These are phyloP conservation scores for Iberis pinnata DNA, from an alignment of 345 rosid genomes.

Conservation along the genomic window DNA sequence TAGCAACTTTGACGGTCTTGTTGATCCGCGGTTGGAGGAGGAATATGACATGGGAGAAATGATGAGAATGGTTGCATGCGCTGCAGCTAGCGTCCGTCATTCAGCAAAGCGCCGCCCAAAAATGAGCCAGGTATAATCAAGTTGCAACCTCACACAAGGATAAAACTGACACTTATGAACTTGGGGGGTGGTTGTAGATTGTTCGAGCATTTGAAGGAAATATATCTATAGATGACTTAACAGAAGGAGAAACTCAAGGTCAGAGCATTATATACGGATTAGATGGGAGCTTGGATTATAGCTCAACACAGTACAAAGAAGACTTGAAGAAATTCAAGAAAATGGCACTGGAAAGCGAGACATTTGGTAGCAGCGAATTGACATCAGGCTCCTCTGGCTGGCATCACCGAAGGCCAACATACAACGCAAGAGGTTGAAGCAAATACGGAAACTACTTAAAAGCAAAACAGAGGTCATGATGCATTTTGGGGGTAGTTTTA, in stretches of 20 bases:
- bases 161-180: neutral
- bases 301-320: conserved; percentile 52
- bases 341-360: conserved; percentile 59
- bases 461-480: conserved; percentile 1
- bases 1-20: conserved; percentile 43
- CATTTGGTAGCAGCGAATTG: conserved; percentile 42
- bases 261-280: conserved; percentile 40
- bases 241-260: conserved; percentile 49
- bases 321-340: conserved; percentile 63
- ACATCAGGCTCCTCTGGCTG: conserved; percentile 50
- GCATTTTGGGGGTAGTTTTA: conserved; percentile 9
- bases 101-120: conserved; percentile 67
- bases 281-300: conserved; percentile 55
- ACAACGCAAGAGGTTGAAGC: conserved; percentile 42
- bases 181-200: conserved; percentile 36
- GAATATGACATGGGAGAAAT: conserved; percentile 45
- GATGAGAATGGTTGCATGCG: conserved; percentile 65
- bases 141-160: neutral
- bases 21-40: conserved; percentile 48
- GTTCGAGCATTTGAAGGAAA: conserved; percentile 83
- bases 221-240: conserved; percentile 50
- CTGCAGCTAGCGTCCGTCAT: conserved; percentile 74
- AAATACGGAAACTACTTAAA: conserved; percentile 24
- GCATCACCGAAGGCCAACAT: conserved; percentile 42
- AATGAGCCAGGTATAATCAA: conserved; percentile 68